Evolutionary conservation across 148 eudicot species (phyloP).

Genomic region (Cornus controversa): DNA sequence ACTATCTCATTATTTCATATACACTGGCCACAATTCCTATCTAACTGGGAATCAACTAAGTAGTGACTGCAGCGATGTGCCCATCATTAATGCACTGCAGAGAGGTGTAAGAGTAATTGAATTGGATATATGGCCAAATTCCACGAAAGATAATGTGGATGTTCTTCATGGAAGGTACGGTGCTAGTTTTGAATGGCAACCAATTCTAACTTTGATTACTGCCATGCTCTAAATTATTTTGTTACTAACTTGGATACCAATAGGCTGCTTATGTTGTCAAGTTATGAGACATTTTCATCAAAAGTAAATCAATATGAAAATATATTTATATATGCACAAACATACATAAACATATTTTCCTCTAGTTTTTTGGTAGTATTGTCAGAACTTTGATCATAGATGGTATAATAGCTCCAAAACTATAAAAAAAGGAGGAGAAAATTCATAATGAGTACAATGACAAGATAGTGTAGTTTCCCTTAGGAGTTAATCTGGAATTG

Average conservation of each 20-base stretch:
- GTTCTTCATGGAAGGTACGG: constrained; percentile 90
- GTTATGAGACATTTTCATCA: neutral
- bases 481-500: neutral
- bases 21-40: constrained; percentile 90
- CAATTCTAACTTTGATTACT: neutral
- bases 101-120: constrained; percentile 88
- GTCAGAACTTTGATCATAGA: neutral
- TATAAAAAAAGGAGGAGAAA: neutral
- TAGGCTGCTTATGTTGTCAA: neutral
- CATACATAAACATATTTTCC: no score
- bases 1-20: constrained; percentile 77
- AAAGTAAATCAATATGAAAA: neutral
- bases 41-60: constrained; percentile 90
- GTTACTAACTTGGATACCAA: neutral
- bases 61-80: constrained; percentile 83
- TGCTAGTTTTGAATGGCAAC: neutral
- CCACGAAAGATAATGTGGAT: constrained; percentile 59
- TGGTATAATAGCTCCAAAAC: neutral
- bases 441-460: neutral
- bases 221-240: neutral
- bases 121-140: constrained; percentile 92
- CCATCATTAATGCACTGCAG: constrained; percentile 68
- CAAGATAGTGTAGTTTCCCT: neutral
- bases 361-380: neutral
- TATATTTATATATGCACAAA: neutral